phyloP scores from a whole-genome alignment of 441 rosid species.

The Aquilaria agallochum region DNA sequence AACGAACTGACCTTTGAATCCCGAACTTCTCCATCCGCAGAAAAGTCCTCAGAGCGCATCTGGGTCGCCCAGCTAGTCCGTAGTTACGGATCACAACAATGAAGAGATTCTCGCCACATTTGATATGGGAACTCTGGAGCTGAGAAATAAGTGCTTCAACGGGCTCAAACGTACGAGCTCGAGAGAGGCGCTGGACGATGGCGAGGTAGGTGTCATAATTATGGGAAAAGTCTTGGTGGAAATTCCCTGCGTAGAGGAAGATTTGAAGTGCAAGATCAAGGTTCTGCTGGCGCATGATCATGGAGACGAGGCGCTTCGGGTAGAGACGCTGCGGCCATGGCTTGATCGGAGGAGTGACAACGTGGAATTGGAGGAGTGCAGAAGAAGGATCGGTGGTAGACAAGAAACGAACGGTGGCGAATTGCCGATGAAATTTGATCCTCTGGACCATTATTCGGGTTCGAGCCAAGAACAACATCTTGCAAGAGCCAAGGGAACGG shows the following conservation, averaged over 20 bases:
- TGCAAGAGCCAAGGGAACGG: too few species aligned
- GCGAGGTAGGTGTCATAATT: conserved; percentile 73
- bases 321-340: conserved; percentile 82
- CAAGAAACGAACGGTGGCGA: conserved; percentile 17
- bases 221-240: conserved; percentile 65
- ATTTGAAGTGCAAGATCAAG: conserved; percentile 84
- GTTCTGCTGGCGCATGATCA: conserved; percentile 73
- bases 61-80: conserved; percentile 66
- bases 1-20: conserved; percentile 65
- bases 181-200: conserved; percentile 71
- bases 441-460: neutral
- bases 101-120: conserved; percentile 73
- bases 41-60: conserved; percentile 47
- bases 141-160: conserved; percentile 58
- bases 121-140: conserved; percentile 36
- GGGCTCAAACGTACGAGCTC: conserved; percentile 70
- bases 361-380: conserved; percentile 31
- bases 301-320: conserved; percentile 70
- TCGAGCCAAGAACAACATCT: too few species aligned
- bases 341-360: conserved; percentile 72
- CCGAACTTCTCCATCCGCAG: conserved; percentile 50
- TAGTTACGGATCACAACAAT: conserved; percentile 61
- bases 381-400: conserved; percentile 13
- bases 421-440: conserved; percentile 9
- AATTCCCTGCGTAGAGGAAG: conserved; percentile 70